Evolutionary conservation across 1,139 yeast genomes (phyloP).

Genomic region (Wickerhamiella infanticola): DNA sequence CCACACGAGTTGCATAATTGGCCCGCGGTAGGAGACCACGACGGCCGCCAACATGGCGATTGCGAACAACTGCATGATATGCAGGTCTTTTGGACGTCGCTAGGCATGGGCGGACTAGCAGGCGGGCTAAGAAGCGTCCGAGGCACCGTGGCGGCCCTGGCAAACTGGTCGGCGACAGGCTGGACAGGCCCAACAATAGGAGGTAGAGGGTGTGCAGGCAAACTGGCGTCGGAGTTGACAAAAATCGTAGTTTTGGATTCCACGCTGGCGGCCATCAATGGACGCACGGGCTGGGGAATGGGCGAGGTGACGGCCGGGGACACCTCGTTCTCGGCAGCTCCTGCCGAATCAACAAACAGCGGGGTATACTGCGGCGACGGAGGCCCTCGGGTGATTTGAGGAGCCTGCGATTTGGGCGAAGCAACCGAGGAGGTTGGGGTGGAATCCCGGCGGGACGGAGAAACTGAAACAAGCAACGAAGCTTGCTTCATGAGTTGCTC

Average conservation of each 20-base stretch:
- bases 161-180: neutral
- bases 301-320: neutral
- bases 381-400: neutral
- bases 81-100: constrained; percentile 28
- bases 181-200: neutral
- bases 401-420: neutral
- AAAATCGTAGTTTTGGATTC: neutral
- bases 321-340: neutral
- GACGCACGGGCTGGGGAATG: neutral
- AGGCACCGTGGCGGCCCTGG: neutral
- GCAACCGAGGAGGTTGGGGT: neutral
- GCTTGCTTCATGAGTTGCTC: neutral
- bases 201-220: no score
- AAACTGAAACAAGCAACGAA: neutral
- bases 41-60: constrained; percentile 98
- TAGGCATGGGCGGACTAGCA: constrained; percentile 2
- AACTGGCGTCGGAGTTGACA: neutral
- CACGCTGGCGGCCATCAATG: neutral
- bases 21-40: constrained; percentile 80
- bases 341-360: neutral
- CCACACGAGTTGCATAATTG: constrained; percentile 97
- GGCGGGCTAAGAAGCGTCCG: constrained; percentile 9
- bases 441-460: neutral
- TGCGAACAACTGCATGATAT: constrained; percentile 84
- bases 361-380: neutral